These are phyloP conservation scores for Hyphodiscus hymeniophilus DNA, from an alignment of 495 filamentous ascomycete genomes.

Conservation along the genomic window DNA sequence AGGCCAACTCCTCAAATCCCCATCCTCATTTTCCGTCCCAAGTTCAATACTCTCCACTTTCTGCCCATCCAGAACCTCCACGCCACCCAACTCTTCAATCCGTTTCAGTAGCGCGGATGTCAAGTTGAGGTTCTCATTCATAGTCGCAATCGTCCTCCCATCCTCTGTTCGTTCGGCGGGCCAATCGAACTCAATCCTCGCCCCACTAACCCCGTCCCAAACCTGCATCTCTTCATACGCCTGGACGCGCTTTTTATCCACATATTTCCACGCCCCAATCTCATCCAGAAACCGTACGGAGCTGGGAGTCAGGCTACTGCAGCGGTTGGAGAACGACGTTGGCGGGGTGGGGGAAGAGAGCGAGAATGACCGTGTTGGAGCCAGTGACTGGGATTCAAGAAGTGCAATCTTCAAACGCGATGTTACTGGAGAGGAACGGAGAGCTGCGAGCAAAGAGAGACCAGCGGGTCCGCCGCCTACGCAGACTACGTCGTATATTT, in stretches of 20 bases:
- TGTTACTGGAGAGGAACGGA: constrained; percentile 75
- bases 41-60: constrained; percentile 70
- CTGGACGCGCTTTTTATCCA: constrained; percentile 64
- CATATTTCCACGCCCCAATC: constrained; percentile 85
- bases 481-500: constrained; percentile 54
- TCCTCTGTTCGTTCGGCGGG: constrained; percentile 34
- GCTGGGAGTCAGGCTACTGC: constrained; percentile 84
- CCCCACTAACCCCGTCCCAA: constrained; percentile 88
- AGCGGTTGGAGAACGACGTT: constrained; percentile 79
- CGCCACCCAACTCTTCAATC: constrained; percentile 57
- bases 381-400: constrained; percentile 79
- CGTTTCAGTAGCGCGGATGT: constrained; percentile 64
- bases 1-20: constrained; percentile 82
- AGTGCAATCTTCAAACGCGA: constrained; percentile 76
- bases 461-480: constrained; percentile 96
- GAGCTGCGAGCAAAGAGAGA: constrained; percentile 75
- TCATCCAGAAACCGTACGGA: constrained; percentile 60
- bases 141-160: constrained; percentile 70
- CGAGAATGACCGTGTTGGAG: constrained; percentile 52
- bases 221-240: constrained; percentile 89
- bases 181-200: constrained; percentile 84
- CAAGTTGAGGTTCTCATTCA: constrained; percentile 92
- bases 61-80: constrained; percentile 64
- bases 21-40: constrained; percentile 57
- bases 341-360: too few species aligned